Percentiles rank a stretch among this genome's conserved stretches.
Evolutionary conservation across 495 filamentous ascomycete species (phyloP).

Genomic region (Xylaria acuta): DNA sequence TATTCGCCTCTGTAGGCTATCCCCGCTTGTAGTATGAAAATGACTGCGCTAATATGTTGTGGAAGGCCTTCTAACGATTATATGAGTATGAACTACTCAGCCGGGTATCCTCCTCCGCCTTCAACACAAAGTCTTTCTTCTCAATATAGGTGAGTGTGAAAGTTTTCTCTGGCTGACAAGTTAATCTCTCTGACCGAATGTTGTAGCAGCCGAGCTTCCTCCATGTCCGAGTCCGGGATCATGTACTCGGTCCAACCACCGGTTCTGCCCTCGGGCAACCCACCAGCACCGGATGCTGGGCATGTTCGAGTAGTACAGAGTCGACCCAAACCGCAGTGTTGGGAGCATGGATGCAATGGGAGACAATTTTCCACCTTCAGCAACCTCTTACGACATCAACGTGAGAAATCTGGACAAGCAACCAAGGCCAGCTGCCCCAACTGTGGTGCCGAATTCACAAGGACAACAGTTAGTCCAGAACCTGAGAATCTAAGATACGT

Average conservation of each 20-base stretch:
- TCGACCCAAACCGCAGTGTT: constrained; percentile 89
- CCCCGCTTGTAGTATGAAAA: neutral
- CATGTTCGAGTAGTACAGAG: constrained; percentile 74
- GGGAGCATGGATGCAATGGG: constrained; percentile 95
- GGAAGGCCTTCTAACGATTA: constrained; percentile 40
- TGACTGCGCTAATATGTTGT: constrained; percentile 26
- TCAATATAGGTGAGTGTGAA: constrained; percentile 50
- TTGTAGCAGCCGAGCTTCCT: constrained; percentile 41
- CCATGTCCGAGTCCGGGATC: constrained; percentile 48
- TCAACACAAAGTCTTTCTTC: constrained; percentile 48
- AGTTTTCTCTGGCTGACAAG: neutral
- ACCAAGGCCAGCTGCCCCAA: constrained; percentile 84
- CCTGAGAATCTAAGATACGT: neutral
- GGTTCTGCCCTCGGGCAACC: constrained; percentile 36
- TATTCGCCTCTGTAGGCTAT: constrained; percentile 40
- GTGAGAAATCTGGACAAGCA: constrained; percentile 91
- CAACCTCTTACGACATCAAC: constrained; percentile 89
- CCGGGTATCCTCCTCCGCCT: constrained; percentile 45
- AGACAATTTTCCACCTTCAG: constrained; percentile 94
- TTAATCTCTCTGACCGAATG: constrained; percentile 28
- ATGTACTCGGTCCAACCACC: constrained; percentile 51
- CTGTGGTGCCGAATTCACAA: constrained; percentile 89
- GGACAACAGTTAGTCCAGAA: constrained; percentile 64
- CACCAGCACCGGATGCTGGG: constrained; percentile 45
- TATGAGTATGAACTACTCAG: constrained; percentile 45